These are phyloP conservation scores for Ceriops decandra DNA, from an alignment of 345 rosid genomes.

Conservation along the genomic window DNA sequence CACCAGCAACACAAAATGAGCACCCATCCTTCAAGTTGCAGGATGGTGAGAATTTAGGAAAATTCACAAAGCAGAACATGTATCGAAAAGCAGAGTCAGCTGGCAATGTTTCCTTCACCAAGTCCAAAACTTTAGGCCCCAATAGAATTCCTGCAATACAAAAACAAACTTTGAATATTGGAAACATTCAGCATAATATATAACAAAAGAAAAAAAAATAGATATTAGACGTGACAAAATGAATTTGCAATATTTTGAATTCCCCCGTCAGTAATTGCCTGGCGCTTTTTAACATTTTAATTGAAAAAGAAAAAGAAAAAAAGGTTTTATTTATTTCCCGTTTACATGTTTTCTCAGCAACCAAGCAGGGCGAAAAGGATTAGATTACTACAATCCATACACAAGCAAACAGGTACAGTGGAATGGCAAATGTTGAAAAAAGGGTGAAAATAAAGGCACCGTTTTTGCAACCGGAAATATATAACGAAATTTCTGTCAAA, in stretches of 20 bases:
- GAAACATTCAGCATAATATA: slow-evolving; percentile 5
- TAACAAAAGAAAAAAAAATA: not conserved
- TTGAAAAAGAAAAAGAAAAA: not conserved
- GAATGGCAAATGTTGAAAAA: slow-evolving; percentile 3
- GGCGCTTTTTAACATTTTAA: not conserved
- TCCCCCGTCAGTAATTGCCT: not conserved
- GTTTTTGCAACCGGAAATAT: slow-evolving; percentile 22
- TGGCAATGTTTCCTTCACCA: not conserved
- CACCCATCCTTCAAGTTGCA: slow-evolving; percentile 56
- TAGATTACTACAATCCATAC: not conserved
- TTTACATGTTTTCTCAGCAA: slow-evolving; percentile 5
- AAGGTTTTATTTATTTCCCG: not conserved
- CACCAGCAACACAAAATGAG: slow-evolving; percentile 63
- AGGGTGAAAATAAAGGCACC: slow-evolving; percentile 7
- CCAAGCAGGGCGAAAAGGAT: not conserved
- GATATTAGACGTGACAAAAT: no score
- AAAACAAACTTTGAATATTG: not conserved
- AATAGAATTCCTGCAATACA: not conserved
- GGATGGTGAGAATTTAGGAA: not conserved
- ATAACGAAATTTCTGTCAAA: slow-evolving; percentile 1
- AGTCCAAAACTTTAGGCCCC: not conserved
- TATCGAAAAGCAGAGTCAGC: slow-evolving; percentile 3
- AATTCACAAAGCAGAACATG: not conserved
- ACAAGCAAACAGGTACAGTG: not conserved
- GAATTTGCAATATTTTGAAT: not conserved